Percentiles rank a stretch among this genome's conserved stretches.
Evolutionary conservation across 306 rosid species (phyloP).

Genomic region (Dryas alaskensis): DNA sequence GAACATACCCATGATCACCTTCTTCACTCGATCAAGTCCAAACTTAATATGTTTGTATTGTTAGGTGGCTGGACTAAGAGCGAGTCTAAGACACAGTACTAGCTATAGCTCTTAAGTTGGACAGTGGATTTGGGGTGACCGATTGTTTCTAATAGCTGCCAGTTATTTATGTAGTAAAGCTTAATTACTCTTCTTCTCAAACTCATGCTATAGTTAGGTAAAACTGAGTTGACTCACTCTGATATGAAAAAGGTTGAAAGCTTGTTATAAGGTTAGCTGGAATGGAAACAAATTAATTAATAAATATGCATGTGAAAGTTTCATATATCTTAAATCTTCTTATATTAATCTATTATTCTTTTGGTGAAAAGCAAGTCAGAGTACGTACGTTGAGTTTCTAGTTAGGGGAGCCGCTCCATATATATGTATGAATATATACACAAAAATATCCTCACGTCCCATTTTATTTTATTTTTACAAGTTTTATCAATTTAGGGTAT

Average conservation of each 20-base stretch:
- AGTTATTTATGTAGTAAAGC: neutral
- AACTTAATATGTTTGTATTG: neutral
- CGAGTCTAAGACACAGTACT: neutral
- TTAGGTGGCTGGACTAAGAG: neutral
- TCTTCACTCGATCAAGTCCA: neutral
- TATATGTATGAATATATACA: too few species aligned
- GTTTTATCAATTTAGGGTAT: too few species aligned
- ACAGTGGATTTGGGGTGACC: neutral
- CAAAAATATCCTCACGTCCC: too few species aligned
- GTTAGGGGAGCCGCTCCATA: too few species aligned
- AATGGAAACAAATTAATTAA: neutral
- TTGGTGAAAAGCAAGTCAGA: too few species aligned
- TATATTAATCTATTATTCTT: too few species aligned
- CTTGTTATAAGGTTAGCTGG: conserved; percentile 5
- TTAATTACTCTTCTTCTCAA: neutral
- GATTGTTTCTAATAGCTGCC: neutral
- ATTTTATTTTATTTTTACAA: too few species aligned
- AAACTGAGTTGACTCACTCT: too few species aligned
- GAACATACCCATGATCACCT: neutral
- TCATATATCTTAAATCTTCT: too few species aligned
- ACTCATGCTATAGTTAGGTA: neutral
- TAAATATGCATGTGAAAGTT: too few species aligned
- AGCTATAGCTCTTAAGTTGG: neutral
- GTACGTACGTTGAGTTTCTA: too few species aligned
- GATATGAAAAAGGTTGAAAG: neutral